phyloP scores from a whole-genome alignment of 169 alveolate species.

The Sarcocystis neurona region DNA sequence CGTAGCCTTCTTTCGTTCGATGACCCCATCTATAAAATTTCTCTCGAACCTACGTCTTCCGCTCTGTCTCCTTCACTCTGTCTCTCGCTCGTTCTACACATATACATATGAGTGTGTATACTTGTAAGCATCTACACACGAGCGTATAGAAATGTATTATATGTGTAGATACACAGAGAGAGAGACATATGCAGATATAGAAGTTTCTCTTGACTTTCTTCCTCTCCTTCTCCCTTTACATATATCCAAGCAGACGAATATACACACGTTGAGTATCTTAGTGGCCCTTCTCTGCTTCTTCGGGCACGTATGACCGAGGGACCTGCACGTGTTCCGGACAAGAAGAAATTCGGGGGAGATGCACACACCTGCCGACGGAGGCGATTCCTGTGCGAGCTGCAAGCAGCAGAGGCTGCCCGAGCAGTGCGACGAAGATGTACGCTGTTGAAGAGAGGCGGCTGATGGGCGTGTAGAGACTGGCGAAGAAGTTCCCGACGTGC shows the following conservation, averaged over 20 bases:
- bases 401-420: conserved; percentile 35
- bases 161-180: neutral
- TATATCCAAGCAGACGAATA: no score
- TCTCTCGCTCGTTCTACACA: neutral
- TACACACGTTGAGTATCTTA: no score
- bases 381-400: conserved; percentile 40
- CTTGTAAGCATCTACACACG: no score
- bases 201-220: no score
- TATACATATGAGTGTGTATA: no score
- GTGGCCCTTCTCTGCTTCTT: no score
- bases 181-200: neutral
- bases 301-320: no score
- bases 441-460: conserved; percentile 18
- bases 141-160: neutral
- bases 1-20: no score
- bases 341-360: no score
- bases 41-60: neutral
- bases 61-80: neutral
- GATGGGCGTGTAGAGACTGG: conserved; percentile 20
- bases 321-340: no score
- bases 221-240: no score
- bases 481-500: conserved; percentile 2
- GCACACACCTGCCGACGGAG: neutral
- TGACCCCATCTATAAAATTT: no score
- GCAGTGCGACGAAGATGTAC: conserved; percentile 34